A percentile compares a stretch with the other conserved stretches of the same genome.
phyloP scores from a whole-genome alignment of 2,329 filamentous ascomycete species.

The Pseudocercospora eumusae region DNA sequence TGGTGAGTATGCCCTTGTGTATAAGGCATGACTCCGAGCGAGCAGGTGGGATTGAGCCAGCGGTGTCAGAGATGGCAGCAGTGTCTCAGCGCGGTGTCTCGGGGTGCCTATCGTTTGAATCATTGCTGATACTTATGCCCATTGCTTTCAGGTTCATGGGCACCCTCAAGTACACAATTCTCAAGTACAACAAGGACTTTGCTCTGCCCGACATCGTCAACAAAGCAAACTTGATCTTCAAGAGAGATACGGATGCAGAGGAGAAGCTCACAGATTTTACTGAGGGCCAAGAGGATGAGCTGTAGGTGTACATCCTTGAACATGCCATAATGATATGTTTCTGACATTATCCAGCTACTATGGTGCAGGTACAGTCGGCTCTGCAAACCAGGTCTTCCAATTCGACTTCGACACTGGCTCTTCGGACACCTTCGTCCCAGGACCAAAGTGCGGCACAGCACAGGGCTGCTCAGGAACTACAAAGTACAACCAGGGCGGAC shows the following conservation, averaged over 20 bases:
- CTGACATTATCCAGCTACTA: constrained; percentile 19
- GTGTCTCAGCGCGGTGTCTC: no score
- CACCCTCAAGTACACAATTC: constrained; percentile 19
- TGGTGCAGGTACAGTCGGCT: constrained; percentile 20
- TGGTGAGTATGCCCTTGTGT: no score
- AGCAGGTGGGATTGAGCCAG: no score
- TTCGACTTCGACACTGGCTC: constrained; percentile 44
- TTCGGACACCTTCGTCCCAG: constrained; percentile 31
- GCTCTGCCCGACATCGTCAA: constrained; percentile 20
- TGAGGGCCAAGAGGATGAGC: constrained; percentile 21
- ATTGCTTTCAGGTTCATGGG: constrained; percentile 12
- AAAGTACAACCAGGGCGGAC: constrained; percentile 28
- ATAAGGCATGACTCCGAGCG: no score
- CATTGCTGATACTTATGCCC: no score
- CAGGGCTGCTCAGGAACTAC: constrained; percentile 28
- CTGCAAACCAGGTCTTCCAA: constrained; percentile 25
- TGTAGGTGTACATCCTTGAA: constrained; percentile 12
- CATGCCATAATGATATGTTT: background rate
- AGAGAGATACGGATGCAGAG: constrained; percentile 24
- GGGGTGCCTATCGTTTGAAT: no score
- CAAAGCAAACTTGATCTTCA: constrained; percentile 14
- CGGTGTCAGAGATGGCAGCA: no score
- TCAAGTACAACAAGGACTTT: constrained; percentile 26
- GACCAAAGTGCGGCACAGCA: constrained; percentile 27
- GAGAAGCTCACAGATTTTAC: constrained; percentile 25